A percentile compares a stretch with the other conserved stretches of the same genome.
Conservation (phyloP, 2,329 filamentous ascomycete genomes). For the Coniochaeta prunicola region DNA sequence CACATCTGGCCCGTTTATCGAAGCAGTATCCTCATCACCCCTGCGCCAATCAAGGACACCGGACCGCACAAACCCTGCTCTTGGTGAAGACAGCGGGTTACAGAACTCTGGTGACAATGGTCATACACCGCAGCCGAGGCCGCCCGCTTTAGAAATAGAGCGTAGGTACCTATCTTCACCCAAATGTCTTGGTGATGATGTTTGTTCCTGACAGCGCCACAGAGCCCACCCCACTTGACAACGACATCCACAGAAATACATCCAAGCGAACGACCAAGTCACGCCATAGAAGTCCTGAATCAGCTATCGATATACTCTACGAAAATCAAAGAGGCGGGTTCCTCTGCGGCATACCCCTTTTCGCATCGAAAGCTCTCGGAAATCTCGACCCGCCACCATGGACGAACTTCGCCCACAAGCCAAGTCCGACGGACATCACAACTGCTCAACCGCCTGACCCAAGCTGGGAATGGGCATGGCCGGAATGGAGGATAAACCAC, state of each 20-base stretch:
- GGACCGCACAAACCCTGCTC: not conserved
- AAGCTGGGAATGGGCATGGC: constrained; percentile 83
- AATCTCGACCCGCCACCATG: constrained; percentile 80
- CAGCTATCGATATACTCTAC: constrained; percentile 79
- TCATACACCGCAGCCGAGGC: not conserved
- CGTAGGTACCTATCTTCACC: constrained; percentile 6
- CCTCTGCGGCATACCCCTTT: constrained; percentile 82
- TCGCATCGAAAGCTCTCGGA: constrained; percentile 77
- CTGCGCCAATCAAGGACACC: not conserved
- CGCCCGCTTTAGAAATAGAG: constrained; percentile 9
- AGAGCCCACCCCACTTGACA: constrained; percentile 11
- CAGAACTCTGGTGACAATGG: not conserved
- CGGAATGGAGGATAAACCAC: constrained; percentile 58
- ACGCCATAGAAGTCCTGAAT: constrained; percentile 31
- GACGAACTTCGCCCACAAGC: constrained; percentile 63
- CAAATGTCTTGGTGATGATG: not conserved
- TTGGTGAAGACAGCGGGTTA: not conserved
- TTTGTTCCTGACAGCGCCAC: not conserved
- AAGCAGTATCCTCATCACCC: not conserved
- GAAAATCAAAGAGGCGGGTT: constrained; percentile 93
- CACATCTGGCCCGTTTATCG: constrained; percentile 13
- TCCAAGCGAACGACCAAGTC: constrained; percentile 19
- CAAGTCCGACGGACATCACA: constrained; percentile 60
- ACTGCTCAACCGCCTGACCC: constrained; percentile 93
- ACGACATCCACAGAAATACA: not conserved